Evolutionary conservation across 2,329 filamentous ascomycete species (phyloP).

Genomic region (Trichoderma harzianum): DNA sequence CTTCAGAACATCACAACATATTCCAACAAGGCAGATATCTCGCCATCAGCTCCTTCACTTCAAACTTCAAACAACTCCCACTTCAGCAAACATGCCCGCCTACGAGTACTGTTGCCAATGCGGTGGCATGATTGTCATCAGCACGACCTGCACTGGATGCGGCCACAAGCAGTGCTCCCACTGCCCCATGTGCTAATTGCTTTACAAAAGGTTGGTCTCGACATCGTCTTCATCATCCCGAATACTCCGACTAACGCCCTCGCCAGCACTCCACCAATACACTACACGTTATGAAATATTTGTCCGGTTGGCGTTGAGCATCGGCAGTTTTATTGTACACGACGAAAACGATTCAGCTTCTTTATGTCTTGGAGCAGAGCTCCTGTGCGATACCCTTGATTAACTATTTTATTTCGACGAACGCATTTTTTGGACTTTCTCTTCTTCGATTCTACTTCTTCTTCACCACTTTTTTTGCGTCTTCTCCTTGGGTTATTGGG

Average conservation of each 20-base stretch:
- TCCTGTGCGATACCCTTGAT: conserved; percentile 15
- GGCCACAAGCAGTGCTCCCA: conserved; percentile 48
- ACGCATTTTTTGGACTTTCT: neutral
- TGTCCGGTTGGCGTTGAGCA: neutral
- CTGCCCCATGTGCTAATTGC: conserved; percentile 38
- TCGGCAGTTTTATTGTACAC: neutral
- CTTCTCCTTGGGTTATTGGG: neutral
- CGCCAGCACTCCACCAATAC: neutral
- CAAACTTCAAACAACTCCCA: neutral
- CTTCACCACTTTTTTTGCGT: neutral
- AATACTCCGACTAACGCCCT: neutral
- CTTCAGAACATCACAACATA: neutral
- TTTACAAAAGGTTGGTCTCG: neutral
- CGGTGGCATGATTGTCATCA: conserved; percentile 55
- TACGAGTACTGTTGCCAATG: conserved; percentile 55
- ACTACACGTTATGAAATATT: neutral
- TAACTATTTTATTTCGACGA: neutral
- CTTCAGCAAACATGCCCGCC: conserved; percentile 38
- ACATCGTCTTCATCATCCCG: neutral
- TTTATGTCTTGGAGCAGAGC: conserved; percentile 2
- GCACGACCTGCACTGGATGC: conserved; percentile 50
- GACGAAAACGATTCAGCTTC: neutral
- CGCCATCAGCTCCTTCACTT: neutral
- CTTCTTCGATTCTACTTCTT: neutral
- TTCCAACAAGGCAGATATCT: neutral